Evolutionary conservation across 331 rosid species (phyloP), one percentile per base, ranked within the genome.

Genomic region (Telfairia occidentalis): DNA sequence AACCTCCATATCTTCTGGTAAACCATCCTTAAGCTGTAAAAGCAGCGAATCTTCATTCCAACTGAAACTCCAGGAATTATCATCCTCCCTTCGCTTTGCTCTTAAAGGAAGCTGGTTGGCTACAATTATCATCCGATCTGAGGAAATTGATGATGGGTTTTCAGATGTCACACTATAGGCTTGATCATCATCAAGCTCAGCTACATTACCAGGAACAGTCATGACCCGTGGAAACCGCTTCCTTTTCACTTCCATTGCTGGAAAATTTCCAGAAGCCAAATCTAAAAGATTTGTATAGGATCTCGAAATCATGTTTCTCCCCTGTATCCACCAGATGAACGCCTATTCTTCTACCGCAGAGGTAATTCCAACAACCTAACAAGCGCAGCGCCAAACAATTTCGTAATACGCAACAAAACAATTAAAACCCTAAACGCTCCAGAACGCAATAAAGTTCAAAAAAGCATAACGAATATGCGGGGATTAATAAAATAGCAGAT

Each of bases 231-330:
- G 85, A 84, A 92, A 37, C 83, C 98, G 83, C 84, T 79, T 87
- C 78, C 84, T 81, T 48, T 81, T 84, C 77, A 80, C 80, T 13
- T 83, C 86, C 89, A 89, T 82, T 38, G 83, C 82, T 12, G 92
- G 90, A 76, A 90, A 92, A 80, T 92, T 90, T 81, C 98, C 97
- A 0, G 96, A 89, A 79, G 92, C 97, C 89, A 92, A 87, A 84
- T 92, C 97, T 82, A 89, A 85, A 74, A 92, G 97, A 88, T 92
- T 90, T 19, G 96, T 78, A 76, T 90, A 92, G 24, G 97, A 92
- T 71, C 87, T 86, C 11, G 98, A 90, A 90, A 90, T 92, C 87
- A 79, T 90, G 83, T 86, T 87, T 76, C 50, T 73, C 76, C 63
- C 76, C 65, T 82, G 64, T 79, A 49, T 78, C 30, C 16, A 19